These are phyloP conservation scores for Carex parvula DNA, from an alignment of 176 grass and related monocot genomes.

Conservation along the genomic window DNA sequence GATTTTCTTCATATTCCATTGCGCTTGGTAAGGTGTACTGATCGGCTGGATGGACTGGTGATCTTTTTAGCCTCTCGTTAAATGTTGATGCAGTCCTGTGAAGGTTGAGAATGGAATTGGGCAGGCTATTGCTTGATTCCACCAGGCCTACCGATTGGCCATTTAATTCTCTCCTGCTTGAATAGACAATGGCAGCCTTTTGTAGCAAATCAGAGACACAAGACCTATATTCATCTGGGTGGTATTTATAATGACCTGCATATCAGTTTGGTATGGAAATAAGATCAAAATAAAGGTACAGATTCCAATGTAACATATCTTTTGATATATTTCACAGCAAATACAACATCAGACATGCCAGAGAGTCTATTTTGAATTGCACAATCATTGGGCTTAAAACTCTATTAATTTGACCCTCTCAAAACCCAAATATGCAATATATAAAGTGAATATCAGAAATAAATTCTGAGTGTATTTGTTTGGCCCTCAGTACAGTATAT, in stretches of 20 bases:
- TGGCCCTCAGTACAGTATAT: neutral
- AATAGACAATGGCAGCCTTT: constrained; percentile 47
- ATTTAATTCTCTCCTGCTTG: constrained; percentile 33
- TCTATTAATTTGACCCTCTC: neutral
- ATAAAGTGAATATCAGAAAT: neutral
- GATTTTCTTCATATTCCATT: constrained; percentile 67
- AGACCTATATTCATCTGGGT: constrained; percentile 60
- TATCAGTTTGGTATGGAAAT: neutral
- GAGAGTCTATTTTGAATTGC: neutral
- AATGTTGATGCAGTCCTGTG: constrained; percentile 35
- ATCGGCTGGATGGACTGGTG: constrained; percentile 27
- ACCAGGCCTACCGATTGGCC: constrained; percentile 4
- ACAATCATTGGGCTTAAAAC: neutral
- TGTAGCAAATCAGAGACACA: constrained; percentile 54
- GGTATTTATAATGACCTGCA: constrained; percentile 78
- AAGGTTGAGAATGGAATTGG: constrained; percentile 11
- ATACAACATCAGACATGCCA: neutral
- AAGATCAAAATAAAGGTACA: neutral
- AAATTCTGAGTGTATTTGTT: neutral
- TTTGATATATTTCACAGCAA: neutral
- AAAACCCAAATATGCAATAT: neutral
- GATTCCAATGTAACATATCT: neutral
- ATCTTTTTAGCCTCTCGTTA: constrained; percentile 29
- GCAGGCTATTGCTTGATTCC: constrained; percentile 15
- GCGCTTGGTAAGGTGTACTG: constrained; percentile 60